Evolutionary conservation across 495 filamentous ascomycete genomes (phyloP), one percentile per base, ranked within the genome.

Genomic region (Penicillium crystallinum): DNA sequence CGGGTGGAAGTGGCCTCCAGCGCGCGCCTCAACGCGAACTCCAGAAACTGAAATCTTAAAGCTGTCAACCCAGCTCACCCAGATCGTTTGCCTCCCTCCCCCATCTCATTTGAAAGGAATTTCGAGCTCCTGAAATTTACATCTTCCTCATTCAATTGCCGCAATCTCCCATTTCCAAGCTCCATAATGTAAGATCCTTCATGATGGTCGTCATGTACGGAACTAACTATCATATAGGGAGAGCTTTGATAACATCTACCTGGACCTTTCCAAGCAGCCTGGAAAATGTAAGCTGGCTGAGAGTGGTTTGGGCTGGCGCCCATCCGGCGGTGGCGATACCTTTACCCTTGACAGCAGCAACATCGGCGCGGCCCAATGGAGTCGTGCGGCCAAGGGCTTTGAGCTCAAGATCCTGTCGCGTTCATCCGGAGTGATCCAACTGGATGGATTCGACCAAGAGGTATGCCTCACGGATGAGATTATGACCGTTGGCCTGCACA

Each of bases 231-330:
- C 45, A 14, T 52, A 23, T 40, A 87, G 81, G 83, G 93, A 98
- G 81, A 90, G 82, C 65, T 99, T 99, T 65, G 91, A 97, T 62
- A 89, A 88, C 64, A 96, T 97, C 73, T 88, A 93, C 69, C 81
- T 99, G 52, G 91, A 99, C 68, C 77, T 99, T 23, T 96, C 91
- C 41, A 90, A 88, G 65, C 85, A 90, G 61, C 77, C 82, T 12
- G 95, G 95, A 54, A 92, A 89, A 77, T 96, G 90, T 75, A 84
- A 92, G 61, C 88, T 99, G 58, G 91, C 90, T 36, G 92, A 96
- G 54, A 89, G 81, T 46, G 95, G 95, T 40, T 76, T 96, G 56
- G 95, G 91, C 40, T 99, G 95, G 95, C 93, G 91, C 67, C 90
- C 92, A 14, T 80, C 85, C 3, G 82, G 80, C 17, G 89, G 88